Evolutionary conservation across 805 yeast genomes (phyloP), one percentile per base, ranked within the genome.

Genomic region (Maudiozyma serrabonitensis): DNA sequence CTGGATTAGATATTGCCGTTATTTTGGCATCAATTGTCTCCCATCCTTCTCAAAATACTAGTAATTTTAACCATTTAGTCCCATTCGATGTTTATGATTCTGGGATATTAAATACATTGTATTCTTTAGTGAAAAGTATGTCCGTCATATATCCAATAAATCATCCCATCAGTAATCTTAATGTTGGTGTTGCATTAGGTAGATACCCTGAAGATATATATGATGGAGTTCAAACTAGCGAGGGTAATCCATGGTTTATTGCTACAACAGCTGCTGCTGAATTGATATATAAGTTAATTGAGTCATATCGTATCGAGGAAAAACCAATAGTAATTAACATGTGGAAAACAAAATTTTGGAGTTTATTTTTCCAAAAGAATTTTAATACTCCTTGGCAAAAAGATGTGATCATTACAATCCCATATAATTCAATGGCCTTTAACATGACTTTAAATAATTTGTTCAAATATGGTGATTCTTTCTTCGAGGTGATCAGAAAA

Each of bases 211-310:
- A 90, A 61, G 98, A 90, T 67, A 64, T 83, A 9, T 90, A 90
- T 65, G 83, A 90, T 63, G 96, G 96, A 0, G 69, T 72, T 52
- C 81, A 80, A 0, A 70, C 76, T 0, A 73, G 82, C 32, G 87
- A 82, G 57, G 97, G 96, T 2, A 89, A 90, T 60, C 97, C 98
- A 6, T 90, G 97, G 98, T 88, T 89, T 61, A 76, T 90, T 50
- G 70, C 86, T 3, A 85, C 91, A 0, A 78, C 84, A 0, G 72
- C 84, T 3, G 87, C 87, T 2, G 70, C 87, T 5, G 87, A 83
- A 61, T 56, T 82, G 16, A 61, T 84, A 41, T 83, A 75, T 64
- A 79, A 76, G 58, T 61, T 78, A 51, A 70, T 84, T 26, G 69
- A 69, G 61, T 75, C 75, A 53, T 63, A 75, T 39, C 67, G 70